These are phyloP conservation scores for Phyllosticta citriasiana DNA, from an alignment of 2,329 filamentous ascomycete genomes.

Conservation along the genomic window DNA sequence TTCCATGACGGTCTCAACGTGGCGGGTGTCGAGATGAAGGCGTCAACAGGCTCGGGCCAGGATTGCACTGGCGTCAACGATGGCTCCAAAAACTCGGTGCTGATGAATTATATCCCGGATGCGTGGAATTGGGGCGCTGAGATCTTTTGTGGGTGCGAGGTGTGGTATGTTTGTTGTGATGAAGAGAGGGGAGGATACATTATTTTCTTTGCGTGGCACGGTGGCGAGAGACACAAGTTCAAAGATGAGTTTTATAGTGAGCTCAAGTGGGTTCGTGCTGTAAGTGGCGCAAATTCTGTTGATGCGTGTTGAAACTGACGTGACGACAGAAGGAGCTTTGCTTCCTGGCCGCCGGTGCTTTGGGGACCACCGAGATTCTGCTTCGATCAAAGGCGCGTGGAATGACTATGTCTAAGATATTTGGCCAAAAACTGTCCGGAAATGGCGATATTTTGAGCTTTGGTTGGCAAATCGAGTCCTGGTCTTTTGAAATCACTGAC, in stretches of 20 bases:
- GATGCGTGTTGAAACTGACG: not conserved
- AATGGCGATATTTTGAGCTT: conserved; percentile 59
- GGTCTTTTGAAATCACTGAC: not conserved
- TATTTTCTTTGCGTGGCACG: conserved; percentile 56
- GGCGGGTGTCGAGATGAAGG: conserved; percentile 54
- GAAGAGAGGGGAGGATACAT: conserved; percentile 44
- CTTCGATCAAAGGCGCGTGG: conserved; percentile 35
- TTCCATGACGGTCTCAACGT: conserved; percentile 52
- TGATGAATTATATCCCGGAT: conserved; percentile 58
- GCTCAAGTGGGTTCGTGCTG: conserved; percentile 57
- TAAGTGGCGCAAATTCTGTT: conserved; percentile 3
- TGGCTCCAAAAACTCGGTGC: conserved; percentile 55
- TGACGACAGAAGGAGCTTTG: conserved; percentile 44
- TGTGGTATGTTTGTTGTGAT: conserved; percentile 50
- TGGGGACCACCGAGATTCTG: conserved; percentile 54
- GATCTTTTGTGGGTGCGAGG: conserved; percentile 60
- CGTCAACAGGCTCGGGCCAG: conserved; percentile 50
- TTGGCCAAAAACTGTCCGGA: conserved; percentile 43
- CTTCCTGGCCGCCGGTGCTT: conserved; percentile 55
- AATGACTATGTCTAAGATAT: conserved; percentile 45
- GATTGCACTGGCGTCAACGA: conserved; percentile 58
- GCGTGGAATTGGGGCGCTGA: conserved; percentile 65
- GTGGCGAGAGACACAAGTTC: conserved; percentile 47
- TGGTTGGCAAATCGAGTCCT: conserved; percentile 17
- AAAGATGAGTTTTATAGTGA: conserved; percentile 46